Base-by-base conservation (phyloP, 192 early-diverging fungal genomes). In the Neocallimastix lanati region DNA sequence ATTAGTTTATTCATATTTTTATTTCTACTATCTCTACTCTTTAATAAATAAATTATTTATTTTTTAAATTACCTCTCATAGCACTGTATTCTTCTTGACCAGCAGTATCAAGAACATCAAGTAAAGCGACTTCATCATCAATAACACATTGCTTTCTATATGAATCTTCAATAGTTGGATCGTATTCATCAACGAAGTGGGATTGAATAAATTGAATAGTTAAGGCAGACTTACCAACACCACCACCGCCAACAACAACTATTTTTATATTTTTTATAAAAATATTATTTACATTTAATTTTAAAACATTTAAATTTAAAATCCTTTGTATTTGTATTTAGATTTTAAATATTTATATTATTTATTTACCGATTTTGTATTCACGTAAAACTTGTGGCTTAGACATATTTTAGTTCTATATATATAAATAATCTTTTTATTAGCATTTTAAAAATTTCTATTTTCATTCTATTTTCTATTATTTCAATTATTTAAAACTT, bases 191-290 rank as follows among this genome's bases (percentile, higher is more conserved):
- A 13, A 86, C 88, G 78, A 88, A 97, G 30, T 93, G 92, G 0
- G 92, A 94, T 83, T 96, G 95, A 37, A 96, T 95, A 84, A 96
- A 96, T 81, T 93, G 93, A 76, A 96, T 96, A 1, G 95, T 96
- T 78, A 97, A 85, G 77, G 95, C 94, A 28, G 94, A 95, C 85
- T 96, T 93, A 28, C 92, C 92, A 78, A 93, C 92, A 82, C 50
- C 50, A 67, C 50, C 50, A 67, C 50, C 50, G n/a, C 50, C 50
- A 9, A 67, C 50, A n/a, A 67, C 50, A 67, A 67, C 50, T 67
- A 67, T 50, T 50, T n/a, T n/a, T n/a, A n/a, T n/a, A 21, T 50
- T 50, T 13, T 21, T 50, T 4, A 21, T 13, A 21, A 50, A 21
- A 21, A 21, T 50, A 50, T 50, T 13, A 13, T 37, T 37, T 13